A percentile compares a stretch with the other conserved stretches of the same genome.
These are phyloP conservation scores for Tephrocybe sp. DNA, from an alignment of 768 basidiomycete species.

Conservation along the genomic window DNA sequence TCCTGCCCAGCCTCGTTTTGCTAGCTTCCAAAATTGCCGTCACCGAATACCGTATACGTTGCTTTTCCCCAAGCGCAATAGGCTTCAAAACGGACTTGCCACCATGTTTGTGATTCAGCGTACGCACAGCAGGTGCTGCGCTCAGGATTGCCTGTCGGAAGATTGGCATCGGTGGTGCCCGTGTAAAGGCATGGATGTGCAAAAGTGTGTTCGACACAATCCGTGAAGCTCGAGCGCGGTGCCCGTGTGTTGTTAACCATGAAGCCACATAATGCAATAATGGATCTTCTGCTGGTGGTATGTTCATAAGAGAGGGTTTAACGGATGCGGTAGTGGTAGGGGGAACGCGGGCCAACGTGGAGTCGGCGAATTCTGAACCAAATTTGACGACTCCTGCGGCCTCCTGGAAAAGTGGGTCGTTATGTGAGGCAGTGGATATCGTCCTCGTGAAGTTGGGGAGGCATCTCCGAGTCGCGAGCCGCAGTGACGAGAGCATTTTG, in stretches of 20 bases:
- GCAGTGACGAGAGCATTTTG: conserved; percentile 14
- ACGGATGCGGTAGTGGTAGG: background rate
- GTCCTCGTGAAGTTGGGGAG: conserved; percentile 18
- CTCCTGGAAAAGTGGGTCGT: conserved; percentile 16
- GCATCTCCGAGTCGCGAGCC: conserved; percentile 16
- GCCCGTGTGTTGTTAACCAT: conserved; percentile 60
- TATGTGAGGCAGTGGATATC: conserved; percentile 9
- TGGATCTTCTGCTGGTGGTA: conserved; percentile 76
- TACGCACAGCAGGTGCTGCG: conserved; percentile 70
- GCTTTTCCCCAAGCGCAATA: conserved; percentile 74
- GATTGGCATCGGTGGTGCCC: conserved; percentile 76
- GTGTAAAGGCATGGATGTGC: conserved; percentile 70
- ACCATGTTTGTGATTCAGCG: conserved; percentile 53
- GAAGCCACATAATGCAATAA: conserved; percentile 67
- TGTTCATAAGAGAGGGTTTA: conserved; percentile 36
- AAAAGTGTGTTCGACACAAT: conserved; percentile 61
- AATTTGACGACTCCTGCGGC: conserved; percentile 16
- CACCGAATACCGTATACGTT: conserved; percentile 69
- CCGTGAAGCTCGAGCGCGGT: conserved; percentile 57
- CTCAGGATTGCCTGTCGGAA: conserved; percentile 67
- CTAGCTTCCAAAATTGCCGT: conserved; percentile 68
- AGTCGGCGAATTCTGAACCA: conserved; percentile 4
- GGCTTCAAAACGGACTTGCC: conserved; percentile 70
- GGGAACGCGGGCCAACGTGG: conserved; percentile 9
- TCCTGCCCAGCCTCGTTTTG: conserved; percentile 52